These are phyloP conservation scores for Sphagnum magellanicum DNA, from an alignment of 228 moss, liverwort and hornwort species.

Conservation along the genomic window DNA sequence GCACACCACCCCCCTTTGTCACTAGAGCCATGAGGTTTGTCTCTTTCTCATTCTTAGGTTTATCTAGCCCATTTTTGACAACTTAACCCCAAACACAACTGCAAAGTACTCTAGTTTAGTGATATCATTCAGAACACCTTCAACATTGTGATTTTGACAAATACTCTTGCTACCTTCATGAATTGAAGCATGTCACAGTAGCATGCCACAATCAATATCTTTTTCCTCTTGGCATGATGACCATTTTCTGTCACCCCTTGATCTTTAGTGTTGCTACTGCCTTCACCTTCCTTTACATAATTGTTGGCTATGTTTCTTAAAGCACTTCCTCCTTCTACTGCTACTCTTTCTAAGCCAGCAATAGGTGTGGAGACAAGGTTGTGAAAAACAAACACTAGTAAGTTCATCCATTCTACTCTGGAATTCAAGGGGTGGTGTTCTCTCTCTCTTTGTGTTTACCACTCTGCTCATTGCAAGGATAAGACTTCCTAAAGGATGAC, in stretches of 20 bases:
- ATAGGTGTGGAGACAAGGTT: background rate
- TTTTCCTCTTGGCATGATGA: background rate
- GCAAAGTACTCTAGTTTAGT: conserved; percentile 3
- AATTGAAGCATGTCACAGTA: conserved; percentile 7
- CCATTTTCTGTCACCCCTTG: conserved; percentile 27
- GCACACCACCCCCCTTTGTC: too few relatives aligned
- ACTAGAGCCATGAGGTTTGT: too few relatives aligned
- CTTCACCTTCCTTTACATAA: conserved; percentile 40
- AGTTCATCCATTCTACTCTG: conserved; percentile 16
- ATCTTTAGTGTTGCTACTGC: conserved; percentile 29
- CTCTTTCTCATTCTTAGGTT: conserved; percentile 10
- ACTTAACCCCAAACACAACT: conserved; percentile 30
- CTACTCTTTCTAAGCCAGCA: conserved; percentile 15
- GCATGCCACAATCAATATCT: conserved; percentile 4
- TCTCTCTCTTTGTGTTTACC: too few relatives aligned
- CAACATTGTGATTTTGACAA: conserved; percentile 7
- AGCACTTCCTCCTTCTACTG: conserved; percentile 31
- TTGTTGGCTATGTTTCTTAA: conserved; percentile 51
- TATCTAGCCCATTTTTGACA: conserved; percentile 13
- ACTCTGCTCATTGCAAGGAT: too few relatives aligned
- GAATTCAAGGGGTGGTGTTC: too few relatives aligned
- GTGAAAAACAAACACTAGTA: conserved; percentile 8
- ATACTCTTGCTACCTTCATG: conserved; percentile 11
- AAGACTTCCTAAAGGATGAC: too few relatives aligned
- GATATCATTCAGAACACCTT: conserved; percentile 11